Evolutionary conservation across 768 basidiomycete genomes (phyloP).

Genomic region (Rhodotorula toruloides): DNA sequence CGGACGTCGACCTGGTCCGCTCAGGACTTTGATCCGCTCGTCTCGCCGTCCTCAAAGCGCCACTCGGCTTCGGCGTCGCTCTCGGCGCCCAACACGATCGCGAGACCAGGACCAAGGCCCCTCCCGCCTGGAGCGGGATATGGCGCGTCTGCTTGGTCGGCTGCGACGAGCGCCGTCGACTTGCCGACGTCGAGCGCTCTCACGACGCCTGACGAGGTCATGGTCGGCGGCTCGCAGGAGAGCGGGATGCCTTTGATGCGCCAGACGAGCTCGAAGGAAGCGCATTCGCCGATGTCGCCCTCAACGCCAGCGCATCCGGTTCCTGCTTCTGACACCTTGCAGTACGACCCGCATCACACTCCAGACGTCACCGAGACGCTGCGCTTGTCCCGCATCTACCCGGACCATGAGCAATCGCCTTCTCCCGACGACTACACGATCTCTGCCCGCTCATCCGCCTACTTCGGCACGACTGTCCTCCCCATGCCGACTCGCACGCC

Average conservation of each 20-base stretch:
- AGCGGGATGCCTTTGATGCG: conserved; percentile 5
- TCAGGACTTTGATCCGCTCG: neutral
- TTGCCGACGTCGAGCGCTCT: neutral
- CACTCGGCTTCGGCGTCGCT: neutral
- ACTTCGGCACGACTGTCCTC: neutral
- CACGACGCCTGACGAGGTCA: neutral
- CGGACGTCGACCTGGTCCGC: conserved; percentile 15
- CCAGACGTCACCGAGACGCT: too few species aligned
- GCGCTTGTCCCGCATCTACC: conserved; percentile 12
- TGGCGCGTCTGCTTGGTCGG: too few species aligned
- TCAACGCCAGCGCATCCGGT: neutral
- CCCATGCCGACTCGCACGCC: neutral
- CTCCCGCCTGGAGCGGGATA: neutral
- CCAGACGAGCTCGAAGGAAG: conserved; percentile 1
- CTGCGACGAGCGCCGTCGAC: neutral
- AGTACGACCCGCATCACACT: too few species aligned
- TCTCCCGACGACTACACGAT: neutral
- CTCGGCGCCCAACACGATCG: neutral
- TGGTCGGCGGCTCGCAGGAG: conserved; percentile 1
- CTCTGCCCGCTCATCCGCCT: neutral
- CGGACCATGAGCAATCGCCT: neutral
- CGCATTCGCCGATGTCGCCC: neutral
- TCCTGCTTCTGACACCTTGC: too few species aligned
- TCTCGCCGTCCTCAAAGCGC: neutral
- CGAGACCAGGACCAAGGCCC: neutral